Evolutionary conservation across 371 early-diverging fungal species (phyloP).

Genomic region (Blastocladiella emersonii): DNA sequence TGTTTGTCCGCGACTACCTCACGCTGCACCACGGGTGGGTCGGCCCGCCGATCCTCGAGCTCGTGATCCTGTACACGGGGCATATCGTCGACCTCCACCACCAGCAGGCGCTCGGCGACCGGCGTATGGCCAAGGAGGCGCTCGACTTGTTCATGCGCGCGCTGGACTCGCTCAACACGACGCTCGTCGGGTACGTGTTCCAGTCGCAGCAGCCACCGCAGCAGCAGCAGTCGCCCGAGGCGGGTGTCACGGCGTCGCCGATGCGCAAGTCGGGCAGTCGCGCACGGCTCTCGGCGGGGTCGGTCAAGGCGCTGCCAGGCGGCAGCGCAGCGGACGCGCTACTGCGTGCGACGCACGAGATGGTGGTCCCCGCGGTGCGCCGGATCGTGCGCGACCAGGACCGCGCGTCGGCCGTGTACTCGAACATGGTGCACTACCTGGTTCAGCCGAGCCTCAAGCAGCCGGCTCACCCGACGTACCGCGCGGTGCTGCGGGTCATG

Average conservation of each 20-base stretch:
- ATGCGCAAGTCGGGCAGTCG: too few species aligned
- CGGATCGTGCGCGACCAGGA: constrained; percentile 57
- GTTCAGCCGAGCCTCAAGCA: constrained; percentile 49
- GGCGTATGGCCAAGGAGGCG: neutral
- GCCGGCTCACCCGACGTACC: constrained; percentile 4
- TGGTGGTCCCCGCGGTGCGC: constrained; percentile 51
- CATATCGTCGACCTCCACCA: neutral
- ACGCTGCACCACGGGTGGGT: neutral
- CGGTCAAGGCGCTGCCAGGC: too few species aligned
- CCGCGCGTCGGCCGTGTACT: constrained; percentile 40
- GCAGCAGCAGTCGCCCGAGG: too few species aligned
- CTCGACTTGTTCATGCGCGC: neutral
- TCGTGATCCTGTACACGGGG: neutral
- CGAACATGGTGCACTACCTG: constrained; percentile 66
- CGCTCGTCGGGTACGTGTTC: neutral
- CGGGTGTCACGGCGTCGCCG: too few species aligned
- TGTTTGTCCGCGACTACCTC: neutral
- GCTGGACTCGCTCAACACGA: neutral
- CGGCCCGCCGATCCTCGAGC: neutral
- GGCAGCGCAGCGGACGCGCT: neutral
- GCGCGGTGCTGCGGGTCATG: constrained; percentile 18
- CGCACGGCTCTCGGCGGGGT: too few species aligned
- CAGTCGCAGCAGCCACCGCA: neutral
- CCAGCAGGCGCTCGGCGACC: too few species aligned
- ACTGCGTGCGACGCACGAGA: neutral